phyloP scores from a whole-genome alignment of 371 early-diverging fungal genomes.

The Mortierella sp. region DNA sequence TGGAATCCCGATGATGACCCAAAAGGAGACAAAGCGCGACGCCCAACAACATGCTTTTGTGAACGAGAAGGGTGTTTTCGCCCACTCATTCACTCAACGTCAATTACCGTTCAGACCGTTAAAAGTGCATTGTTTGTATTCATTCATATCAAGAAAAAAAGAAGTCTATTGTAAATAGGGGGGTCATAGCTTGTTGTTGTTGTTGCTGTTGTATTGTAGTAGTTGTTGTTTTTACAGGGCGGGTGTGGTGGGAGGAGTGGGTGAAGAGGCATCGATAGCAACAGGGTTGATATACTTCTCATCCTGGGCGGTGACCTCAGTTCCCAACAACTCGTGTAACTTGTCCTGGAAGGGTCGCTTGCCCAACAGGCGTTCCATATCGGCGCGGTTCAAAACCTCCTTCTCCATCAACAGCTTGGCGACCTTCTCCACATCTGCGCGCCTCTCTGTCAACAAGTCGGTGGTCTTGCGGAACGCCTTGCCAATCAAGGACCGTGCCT shows the following conservation, averaged over 20 bases:
- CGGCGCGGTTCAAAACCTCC: slow-evolving; percentile 97
- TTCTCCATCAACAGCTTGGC: slow-evolving; percentile 94
- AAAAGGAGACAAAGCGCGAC: not conserved
- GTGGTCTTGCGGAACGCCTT: slow-evolving; percentile 88
- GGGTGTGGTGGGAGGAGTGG: slow-evolving; percentile 10
- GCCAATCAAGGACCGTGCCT: slow-evolving; percentile 88
- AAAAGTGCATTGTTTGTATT: not conserved
- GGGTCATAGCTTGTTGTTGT: not conserved
- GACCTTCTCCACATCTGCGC: slow-evolving; percentile 92
- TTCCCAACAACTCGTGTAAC: slow-evolving; percentile 55
- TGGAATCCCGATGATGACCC: not conserved
- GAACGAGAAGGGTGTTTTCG: not conserved
- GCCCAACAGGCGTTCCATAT: slow-evolving; percentile 94
- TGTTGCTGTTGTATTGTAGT: not conserved
- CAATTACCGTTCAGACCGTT: not conserved
- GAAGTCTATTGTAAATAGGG: not conserved
- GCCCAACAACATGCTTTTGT: not conserved
- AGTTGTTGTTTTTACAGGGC: slow-evolving; percentile 9
- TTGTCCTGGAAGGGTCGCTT: slow-evolving; percentile 89
- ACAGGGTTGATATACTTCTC: slow-evolving; percentile 36
- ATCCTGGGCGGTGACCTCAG: slow-evolving; percentile 50
- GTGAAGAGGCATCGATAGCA: not conserved
- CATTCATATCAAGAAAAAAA: not conserved
- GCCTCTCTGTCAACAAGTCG: slow-evolving; percentile 85
- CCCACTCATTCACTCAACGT: not conserved